Evolutionary conservation across 371 early-diverging fungal genomes (phyloP).

Genomic region (Phascolomyces articulosus): DNA sequence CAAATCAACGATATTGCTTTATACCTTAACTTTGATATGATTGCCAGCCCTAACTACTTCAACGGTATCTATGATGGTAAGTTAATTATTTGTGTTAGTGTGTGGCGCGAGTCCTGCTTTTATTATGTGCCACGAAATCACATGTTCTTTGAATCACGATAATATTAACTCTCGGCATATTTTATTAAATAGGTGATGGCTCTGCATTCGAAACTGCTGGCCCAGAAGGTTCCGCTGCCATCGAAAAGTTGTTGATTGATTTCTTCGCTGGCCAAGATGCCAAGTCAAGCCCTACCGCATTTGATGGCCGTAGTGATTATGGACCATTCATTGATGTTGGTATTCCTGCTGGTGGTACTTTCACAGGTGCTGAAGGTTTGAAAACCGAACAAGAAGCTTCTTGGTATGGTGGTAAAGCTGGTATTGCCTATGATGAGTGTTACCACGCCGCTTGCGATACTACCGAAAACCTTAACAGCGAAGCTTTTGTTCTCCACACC

Average conservation of each 20-base stretch:
- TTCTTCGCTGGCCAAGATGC: slow-evolving; percentile 53
- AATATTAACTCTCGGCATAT: too few relatives aligned
- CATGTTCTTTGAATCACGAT: too few relatives aligned
- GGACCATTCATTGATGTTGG: slow-evolving; percentile 47
- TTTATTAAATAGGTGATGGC: slow-evolving; percentile 19
- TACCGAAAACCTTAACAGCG: slow-evolving; percentile 15
- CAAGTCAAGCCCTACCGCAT: slow-evolving; percentile 30
- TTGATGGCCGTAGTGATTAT: slow-evolving; percentile 46
- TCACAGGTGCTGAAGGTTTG: slow-evolving; percentile 67
- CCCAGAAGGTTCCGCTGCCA: slow-evolving; percentile 39
- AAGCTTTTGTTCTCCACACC: slow-evolving; percentile 18
- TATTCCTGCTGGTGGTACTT: slow-evolving; percentile 64
- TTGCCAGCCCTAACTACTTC: slow-evolving; percentile 75
- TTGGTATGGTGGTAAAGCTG: slow-evolving; percentile 69
- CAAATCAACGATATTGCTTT: slow-evolving; percentile 52
- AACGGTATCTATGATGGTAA: slow-evolving; percentile 37
- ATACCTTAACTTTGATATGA: slow-evolving; percentile 79
- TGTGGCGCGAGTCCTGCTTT: too few relatives aligned
- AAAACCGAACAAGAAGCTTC: slow-evolving; percentile 61
- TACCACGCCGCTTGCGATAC: slow-evolving; percentile 51
- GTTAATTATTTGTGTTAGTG: slow-evolving; percentile 7
- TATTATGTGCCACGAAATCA: too few relatives aligned
- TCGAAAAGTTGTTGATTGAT: slow-evolving; percentile 58
- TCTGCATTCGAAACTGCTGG: slow-evolving; percentile 31
- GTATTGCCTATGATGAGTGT: slow-evolving; percentile 68